These are phyloP conservation scores for Euclidium syriacum DNA, from an alignment of 345 rosid genomes.

Conservation along the genomic window DNA sequence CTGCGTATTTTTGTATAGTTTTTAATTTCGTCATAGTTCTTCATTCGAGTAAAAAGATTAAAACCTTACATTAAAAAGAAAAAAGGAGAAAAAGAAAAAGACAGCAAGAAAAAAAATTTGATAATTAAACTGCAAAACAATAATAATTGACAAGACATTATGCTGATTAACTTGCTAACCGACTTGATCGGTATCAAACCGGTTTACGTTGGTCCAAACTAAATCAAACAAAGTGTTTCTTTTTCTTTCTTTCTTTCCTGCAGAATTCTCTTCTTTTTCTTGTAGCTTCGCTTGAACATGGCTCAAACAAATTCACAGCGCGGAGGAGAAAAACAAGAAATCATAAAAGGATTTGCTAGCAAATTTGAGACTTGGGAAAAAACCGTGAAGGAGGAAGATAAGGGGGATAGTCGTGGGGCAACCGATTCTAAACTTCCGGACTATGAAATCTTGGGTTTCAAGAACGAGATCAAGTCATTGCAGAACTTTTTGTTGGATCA, in stretches of 20 bases:
- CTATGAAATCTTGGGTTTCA: background rate
- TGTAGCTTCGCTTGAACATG: background rate
- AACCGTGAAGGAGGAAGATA: background rate
- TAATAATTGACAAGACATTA: too few relatives aligned
- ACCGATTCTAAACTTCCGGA: background rate
- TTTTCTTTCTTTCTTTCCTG: background rate
- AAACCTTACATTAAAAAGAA: too few relatives aligned
- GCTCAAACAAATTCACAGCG: background rate
- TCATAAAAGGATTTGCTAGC: background rate
- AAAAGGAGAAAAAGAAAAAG: too few relatives aligned
- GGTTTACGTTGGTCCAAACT: too few relatives aligned
- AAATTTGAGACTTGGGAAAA: background rate
- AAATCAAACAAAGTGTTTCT: too few relatives aligned
- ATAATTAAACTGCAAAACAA: too few relatives aligned
- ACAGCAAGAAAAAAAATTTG: too few relatives aligned
- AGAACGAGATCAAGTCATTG: slow-evolving; percentile 23
- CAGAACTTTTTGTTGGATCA: slow-evolving; percentile 21
- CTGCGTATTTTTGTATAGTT: background rate
- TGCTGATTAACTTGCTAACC: too few relatives aligned
- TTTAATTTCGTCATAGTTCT: background rate
- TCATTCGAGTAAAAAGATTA: too few relatives aligned
- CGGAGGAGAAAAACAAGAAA: background rate
- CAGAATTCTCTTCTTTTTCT: background rate
- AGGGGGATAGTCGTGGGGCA: slow-evolving; percentile 3
- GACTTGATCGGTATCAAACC: too few relatives aligned